Conservation (phyloP, 768 basidiomycete species). For the Tricholoma sp. region DNA sequence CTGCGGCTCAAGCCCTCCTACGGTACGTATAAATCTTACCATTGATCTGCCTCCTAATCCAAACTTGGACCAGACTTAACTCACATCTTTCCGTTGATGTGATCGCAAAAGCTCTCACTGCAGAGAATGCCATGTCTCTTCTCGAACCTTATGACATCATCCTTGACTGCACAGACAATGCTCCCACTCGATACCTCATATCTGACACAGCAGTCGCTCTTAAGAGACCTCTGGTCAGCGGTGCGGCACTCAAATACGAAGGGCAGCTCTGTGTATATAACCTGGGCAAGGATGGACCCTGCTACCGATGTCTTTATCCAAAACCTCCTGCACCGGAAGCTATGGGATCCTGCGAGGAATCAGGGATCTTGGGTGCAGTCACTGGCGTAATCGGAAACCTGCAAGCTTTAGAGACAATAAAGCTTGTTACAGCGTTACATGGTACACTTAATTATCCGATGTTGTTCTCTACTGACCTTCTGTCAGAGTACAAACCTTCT, state of each 20-base stretch:
- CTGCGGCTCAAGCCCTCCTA: conserved; percentile 66
- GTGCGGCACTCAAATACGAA: conserved; percentile 85
- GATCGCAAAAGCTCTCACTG: conserved; percentile 45
- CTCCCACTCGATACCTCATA: conserved; percentile 86
- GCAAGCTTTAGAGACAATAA: conserved; percentile 87
- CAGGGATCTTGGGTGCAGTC: conserved; percentile 83
- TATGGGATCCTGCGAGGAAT: conserved; percentile 79
- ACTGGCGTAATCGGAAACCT: conserved; percentile 87
- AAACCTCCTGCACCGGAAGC: conserved; percentile 61
- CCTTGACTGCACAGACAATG: conserved; percentile 94
- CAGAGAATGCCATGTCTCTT: conserved; percentile 60
- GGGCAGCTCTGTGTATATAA: conserved; percentile 81
- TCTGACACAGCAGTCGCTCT: conserved; percentile 80
- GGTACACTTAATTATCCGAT: conserved; percentile 33
- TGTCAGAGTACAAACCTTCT: conserved; percentile 47
- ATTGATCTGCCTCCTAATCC: neutral
- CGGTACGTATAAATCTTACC: conserved; percentile 35
- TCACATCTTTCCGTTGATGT: conserved; percentile 58
- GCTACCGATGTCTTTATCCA: conserved; percentile 93
- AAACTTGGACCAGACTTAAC: conserved; percentile 55
- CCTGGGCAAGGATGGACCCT: conserved; percentile 66
- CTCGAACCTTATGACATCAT: conserved; percentile 68
- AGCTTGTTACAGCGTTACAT: conserved; percentile 64
- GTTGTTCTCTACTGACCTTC: neutral
- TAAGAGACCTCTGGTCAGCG: conserved; percentile 81